Evolutionary conservation across 352 stramenopile genomes (phyloP).

Genomic region (Globisporangium okanoganense): DNA sequence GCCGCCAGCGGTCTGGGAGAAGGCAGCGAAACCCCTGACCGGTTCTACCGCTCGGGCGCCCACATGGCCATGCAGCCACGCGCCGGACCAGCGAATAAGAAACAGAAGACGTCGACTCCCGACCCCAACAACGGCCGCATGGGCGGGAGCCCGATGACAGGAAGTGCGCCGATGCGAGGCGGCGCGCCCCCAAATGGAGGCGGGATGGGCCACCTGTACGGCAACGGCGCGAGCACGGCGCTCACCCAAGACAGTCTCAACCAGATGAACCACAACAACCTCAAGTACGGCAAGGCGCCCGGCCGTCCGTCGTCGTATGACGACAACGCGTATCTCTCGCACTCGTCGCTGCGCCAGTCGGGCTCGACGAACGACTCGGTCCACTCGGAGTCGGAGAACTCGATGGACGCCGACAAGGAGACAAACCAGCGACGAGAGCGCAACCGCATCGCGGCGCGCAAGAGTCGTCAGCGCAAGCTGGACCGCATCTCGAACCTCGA

Average conservation of each 20-base stretch:
- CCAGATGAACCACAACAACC: conserved; percentile 43
- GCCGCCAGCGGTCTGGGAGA: conserved; percentile 16
- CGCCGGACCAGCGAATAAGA: conserved; percentile 39
- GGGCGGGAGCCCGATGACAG: neutral
- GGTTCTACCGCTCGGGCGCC: conserved; percentile 42
- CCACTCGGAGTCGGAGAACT: conserved; percentile 69
- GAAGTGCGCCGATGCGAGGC: neutral
- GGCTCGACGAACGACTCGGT: conserved; percentile 60
- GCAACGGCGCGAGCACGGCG: conserved; percentile 6
- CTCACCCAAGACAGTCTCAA: conserved; percentile 62
- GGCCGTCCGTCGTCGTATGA: conserved; percentile 44
- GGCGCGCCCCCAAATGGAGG: neutral
- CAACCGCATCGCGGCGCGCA: conserved; percentile 81
- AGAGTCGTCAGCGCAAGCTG: conserved; percentile 80
- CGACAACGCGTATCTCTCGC: conserved; percentile 54
- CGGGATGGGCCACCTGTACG: neutral
- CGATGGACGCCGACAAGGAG: conserved; percentile 52
- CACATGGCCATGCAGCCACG: conserved; percentile 63
- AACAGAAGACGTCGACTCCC: conserved; percentile 50
- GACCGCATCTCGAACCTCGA: conserved; percentile 86
- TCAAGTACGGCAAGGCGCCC: conserved; percentile 40
- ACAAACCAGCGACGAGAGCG: conserved; percentile 78
- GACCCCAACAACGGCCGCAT: neutral
- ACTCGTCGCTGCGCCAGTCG: conserved; percentile 25
- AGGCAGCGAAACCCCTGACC: conserved; percentile 32